A percentile compares a stretch with the other conserved stretches of the same genome.
phyloP scores from a whole-genome alignment of 768 basidiomycete genomes.

The button mushroom (Agaricus bisporus) region DNA sequence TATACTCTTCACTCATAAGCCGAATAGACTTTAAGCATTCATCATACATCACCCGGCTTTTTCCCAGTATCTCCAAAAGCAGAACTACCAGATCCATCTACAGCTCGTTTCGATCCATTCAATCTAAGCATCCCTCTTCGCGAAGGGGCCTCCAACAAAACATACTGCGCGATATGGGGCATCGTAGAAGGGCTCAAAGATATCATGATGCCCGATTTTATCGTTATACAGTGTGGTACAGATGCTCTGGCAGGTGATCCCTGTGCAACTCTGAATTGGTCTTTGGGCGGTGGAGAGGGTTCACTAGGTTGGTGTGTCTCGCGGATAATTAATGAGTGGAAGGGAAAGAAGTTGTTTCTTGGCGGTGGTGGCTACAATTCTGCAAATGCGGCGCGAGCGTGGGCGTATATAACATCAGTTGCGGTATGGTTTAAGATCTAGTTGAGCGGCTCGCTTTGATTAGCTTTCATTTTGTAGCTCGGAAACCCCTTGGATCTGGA shows the following conservation, averaged over 20 bases:
- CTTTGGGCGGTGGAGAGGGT: conserved; percentile 47
- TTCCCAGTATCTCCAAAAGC: conserved; percentile 63
- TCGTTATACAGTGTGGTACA: conserved; percentile 82
- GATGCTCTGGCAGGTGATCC: conserved; percentile 87
- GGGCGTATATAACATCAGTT: conserved; percentile 76
- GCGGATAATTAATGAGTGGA: conserved; percentile 47
- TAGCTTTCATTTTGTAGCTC: conserved; percentile 30
- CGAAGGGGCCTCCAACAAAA: conserved; percentile 59
- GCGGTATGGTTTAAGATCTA: conserved; percentile 39
- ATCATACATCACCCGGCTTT: conserved; percentile 79
- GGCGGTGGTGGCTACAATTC: conserved; percentile 86
- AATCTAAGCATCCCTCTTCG: conserved; percentile 78
- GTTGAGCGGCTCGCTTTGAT: too few relatives aligned
- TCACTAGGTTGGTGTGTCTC: conserved; percentile 67
- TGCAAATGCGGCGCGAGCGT: conserved; percentile 80
- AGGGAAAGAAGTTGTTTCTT: conserved; percentile 59
- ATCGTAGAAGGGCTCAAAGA: conserved; percentile 54
- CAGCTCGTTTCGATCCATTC: conserved; percentile 44
- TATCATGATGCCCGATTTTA: conserved; percentile 67
- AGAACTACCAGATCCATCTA: conserved; percentile 32
- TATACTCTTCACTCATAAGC: conserved; percentile 1
- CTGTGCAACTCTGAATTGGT: conserved; percentile 69
- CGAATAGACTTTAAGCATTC: conserved; percentile 71
- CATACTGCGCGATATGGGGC: conserved; percentile 61
- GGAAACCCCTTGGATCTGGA: conserved; percentile 51